Evolutionary conservation across 192 early-diverging fungal species (phyloP).

Genomic region (Endogone sp.): DNA sequence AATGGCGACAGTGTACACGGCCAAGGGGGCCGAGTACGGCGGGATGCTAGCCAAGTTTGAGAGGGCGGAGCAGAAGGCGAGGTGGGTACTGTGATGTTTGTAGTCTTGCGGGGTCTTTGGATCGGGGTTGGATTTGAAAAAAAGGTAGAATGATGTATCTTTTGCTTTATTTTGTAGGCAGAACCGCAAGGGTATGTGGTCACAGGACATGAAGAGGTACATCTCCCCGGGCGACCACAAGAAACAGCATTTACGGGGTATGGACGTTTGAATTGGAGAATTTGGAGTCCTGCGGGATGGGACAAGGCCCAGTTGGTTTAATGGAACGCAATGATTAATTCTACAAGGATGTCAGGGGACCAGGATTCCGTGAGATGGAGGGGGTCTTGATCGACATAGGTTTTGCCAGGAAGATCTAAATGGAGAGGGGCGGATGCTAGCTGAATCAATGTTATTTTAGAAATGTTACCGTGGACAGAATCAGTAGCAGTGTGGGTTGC

Average conservation of each 20-base stretch:
- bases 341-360: no score
- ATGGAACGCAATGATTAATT: no score
- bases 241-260: slow-evolving; percentile 34
- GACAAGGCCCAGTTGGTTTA: no score
- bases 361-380: no score
- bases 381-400: no score
- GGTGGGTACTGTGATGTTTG: slow-evolving; percentile 30
- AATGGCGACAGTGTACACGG: slow-evolving; percentile 51
- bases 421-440: no score
- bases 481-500: no score
- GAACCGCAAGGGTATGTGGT: slow-evolving; percentile 31
- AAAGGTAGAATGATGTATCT: no score
- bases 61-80: slow-evolving; percentile 44
- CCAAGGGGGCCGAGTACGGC: slow-evolving; percentile 55
- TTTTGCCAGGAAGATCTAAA: no score
- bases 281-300: no score
- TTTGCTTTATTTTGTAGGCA: slow-evolving; percentile 13
- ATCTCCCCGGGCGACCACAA: slow-evolving; percentile 37
- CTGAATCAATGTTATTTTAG: no score
- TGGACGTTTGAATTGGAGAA: slow-evolving; percentile 1
- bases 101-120: neutral
- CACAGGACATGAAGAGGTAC: slow-evolving; percentile 18
- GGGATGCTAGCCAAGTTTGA: slow-evolving; percentile 37
- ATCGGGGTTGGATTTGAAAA: neutral
- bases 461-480: no score